Conservation (phyloP, 106 monocot species). For the Agapanthus africanus region DNA sequence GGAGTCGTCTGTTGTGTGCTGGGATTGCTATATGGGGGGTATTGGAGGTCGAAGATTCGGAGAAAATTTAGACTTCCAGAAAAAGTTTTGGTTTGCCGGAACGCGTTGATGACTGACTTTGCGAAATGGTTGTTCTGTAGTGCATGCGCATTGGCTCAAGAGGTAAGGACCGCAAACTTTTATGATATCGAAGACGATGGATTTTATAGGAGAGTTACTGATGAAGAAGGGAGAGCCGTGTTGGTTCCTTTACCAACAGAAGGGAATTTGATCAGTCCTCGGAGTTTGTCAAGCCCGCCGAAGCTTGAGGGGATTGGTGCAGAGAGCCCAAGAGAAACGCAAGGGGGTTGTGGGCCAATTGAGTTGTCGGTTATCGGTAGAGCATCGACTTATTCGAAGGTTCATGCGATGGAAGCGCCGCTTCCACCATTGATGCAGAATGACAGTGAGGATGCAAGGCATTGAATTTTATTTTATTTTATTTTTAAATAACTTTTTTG, state of each 20-base stretch:
- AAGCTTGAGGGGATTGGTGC: not conserved
- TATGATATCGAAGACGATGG: constrained; percentile 28
- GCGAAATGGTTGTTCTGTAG: constrained; percentile 34
- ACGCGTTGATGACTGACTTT: constrained; percentile 14
- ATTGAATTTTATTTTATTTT: too few species aligned
- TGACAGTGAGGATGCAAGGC: too few species aligned
- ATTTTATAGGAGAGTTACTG: constrained; percentile 11
- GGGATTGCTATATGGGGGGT: constrained; percentile 38
- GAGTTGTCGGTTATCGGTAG: not conserved
- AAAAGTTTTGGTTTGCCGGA: constrained; percentile 12
- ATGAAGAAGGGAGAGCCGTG: not conserved
- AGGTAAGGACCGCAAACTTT: constrained; percentile 33
- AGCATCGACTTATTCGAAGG: not conserved
- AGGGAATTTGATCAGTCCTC: not conserved
- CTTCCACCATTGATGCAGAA: constrained; percentile 11
- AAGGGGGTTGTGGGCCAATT: not conserved
- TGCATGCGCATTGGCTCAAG: constrained; percentile 34
- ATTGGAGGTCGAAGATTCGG: constrained; percentile 38
- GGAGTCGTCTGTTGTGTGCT: constrained; percentile 16
- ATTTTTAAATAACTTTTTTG: too few species aligned
- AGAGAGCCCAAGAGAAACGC: not conserved
- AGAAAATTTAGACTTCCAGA: constrained; percentile 29
- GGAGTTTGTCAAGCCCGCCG: constrained; percentile 19
- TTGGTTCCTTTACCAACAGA: not conserved
- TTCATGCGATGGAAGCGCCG: constrained; percentile 14